Percentiles rank a stretch among this genome's conserved stretches.
Conservation (phyloP, 208 protist genomes). For the Crithidia sp. region DNA sequence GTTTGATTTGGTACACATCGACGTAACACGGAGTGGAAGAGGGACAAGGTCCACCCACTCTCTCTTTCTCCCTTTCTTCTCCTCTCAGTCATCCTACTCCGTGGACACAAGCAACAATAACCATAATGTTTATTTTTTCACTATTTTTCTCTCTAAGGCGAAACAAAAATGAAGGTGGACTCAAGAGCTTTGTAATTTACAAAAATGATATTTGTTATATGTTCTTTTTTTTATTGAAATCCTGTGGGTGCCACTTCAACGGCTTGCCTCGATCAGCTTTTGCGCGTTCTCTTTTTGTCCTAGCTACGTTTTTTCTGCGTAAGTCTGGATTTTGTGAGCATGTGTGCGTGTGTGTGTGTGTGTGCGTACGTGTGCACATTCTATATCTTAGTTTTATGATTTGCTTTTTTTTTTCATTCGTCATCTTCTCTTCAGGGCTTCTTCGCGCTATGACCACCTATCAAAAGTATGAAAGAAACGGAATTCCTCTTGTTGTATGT, state of each 20-base stretch:
- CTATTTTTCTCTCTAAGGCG: background rate
- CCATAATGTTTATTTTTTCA: slow-evolving; percentile 5
- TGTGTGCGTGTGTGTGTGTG: background rate
- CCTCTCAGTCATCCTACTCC: too few relatives aligned
- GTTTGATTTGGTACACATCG: background rate
- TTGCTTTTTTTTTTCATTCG: slow-evolving; percentile 9
- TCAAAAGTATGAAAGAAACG: too few relatives aligned
- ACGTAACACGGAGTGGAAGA: background rate
- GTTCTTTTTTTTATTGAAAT: background rate
- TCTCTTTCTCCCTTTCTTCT: too few relatives aligned
- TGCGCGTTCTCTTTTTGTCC: too few relatives aligned
- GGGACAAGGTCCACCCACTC: too few relatives aligned
- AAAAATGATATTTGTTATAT: background rate
- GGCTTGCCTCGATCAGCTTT: too few relatives aligned
- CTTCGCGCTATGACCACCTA: too few relatives aligned
- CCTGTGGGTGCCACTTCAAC: too few relatives aligned
- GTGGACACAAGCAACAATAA: background rate
- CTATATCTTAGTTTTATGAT: slow-evolving; percentile 1
- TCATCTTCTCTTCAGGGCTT: background rate
- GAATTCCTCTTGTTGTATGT: too few relatives aligned
- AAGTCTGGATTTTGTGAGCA: too few relatives aligned
- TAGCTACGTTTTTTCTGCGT: too few relatives aligned
- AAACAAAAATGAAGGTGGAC: background rate
- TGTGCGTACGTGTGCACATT: slow-evolving; percentile 11
- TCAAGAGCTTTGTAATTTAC: too few relatives aligned